phyloP scores from a whole-genome alignment of 1,284 basidiomycete species.

The Lignosus rhinocerotis region DNA sequence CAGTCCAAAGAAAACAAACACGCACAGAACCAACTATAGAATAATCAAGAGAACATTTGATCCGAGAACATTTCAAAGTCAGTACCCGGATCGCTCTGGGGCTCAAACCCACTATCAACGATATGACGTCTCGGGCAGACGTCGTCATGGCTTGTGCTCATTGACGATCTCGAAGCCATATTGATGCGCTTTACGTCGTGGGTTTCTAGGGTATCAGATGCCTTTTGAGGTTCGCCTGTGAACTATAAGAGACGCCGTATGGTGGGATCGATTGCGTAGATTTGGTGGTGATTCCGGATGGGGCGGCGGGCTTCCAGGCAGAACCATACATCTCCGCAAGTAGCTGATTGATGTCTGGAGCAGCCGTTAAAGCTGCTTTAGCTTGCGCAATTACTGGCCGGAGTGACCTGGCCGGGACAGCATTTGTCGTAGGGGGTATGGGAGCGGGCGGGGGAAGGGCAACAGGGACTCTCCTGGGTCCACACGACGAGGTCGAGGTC shows the following conservation, averaged over 20 bases:
- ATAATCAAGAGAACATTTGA: neutral
- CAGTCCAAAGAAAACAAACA: too few relatives aligned
- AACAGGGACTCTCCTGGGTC: too few relatives aligned
- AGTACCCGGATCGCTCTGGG: too few relatives aligned
- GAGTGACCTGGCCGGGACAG: neutral
- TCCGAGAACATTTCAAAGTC: neutral
- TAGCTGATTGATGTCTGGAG: constrained; percentile 6
- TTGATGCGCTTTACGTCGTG: neutral
- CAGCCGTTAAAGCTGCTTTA: neutral
- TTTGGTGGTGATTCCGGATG: neutral
- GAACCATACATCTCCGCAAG: constrained; percentile 7
- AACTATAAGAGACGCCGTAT: too few relatives aligned
- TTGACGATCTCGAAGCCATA: neutral
- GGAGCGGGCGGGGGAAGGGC: neutral
- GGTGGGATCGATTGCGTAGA: too few relatives aligned
- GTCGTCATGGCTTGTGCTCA: neutral
- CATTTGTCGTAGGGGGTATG: constrained; percentile 15
- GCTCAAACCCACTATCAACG: too few relatives aligned
- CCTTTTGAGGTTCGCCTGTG: too few relatives aligned
- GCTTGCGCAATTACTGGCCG: neutral
- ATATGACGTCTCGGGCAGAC: too few relatives aligned
- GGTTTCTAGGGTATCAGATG: too few relatives aligned
- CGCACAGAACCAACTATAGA: too few relatives aligned
- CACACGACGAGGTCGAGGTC: too few relatives aligned
- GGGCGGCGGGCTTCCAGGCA: neutral